Percentiles rank a stretch among this genome's conserved stretches.
Conservation (phyloP, 345 rosid species). For the Orychophragmus violaceus region DNA sequence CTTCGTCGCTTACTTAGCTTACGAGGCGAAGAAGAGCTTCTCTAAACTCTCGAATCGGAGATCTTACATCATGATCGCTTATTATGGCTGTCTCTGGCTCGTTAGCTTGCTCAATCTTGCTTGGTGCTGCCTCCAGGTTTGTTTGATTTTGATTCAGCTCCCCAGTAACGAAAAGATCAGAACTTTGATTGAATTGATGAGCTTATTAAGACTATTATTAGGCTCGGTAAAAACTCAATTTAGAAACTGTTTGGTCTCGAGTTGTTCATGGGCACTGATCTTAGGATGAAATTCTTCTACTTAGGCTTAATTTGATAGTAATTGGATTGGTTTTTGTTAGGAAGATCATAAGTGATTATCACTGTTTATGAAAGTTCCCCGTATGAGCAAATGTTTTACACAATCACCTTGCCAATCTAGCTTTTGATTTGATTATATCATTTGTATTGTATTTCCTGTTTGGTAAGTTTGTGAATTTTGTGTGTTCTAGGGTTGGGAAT, state of each 20-base stretch:
- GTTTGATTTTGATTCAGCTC: background rate
- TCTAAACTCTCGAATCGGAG: conserved; percentile 68
- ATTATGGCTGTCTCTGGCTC: conserved; percentile 79
- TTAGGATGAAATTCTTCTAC: background rate
- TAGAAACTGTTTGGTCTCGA: background rate
- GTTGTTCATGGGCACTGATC: background rate
- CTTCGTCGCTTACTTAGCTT: conserved; percentile 61
- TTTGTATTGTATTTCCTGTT: background rate
- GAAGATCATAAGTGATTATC: background rate
- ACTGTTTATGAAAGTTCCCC: background rate
- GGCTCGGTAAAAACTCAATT: background rate
- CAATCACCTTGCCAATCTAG: background rate
- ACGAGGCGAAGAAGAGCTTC: conserved; percentile 64
- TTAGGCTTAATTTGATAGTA: background rate
- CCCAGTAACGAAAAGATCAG: background rate
- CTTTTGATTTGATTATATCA: background rate
- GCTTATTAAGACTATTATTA: background rate
- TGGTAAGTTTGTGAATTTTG: background rate
- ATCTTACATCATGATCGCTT: conserved; percentile 76
- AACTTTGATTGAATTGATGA: background rate
- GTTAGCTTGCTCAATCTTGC: conserved; percentile 82
- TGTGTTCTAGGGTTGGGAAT: conserved; percentile 66
- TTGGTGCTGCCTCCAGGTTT: conserved; percentile 85
- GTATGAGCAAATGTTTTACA: background rate
- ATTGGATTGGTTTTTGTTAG: background rate